Base-by-base conservation (phyloP, 495 filamentous ascomycete genomes). In the Aspergillus affinis region DNA sequence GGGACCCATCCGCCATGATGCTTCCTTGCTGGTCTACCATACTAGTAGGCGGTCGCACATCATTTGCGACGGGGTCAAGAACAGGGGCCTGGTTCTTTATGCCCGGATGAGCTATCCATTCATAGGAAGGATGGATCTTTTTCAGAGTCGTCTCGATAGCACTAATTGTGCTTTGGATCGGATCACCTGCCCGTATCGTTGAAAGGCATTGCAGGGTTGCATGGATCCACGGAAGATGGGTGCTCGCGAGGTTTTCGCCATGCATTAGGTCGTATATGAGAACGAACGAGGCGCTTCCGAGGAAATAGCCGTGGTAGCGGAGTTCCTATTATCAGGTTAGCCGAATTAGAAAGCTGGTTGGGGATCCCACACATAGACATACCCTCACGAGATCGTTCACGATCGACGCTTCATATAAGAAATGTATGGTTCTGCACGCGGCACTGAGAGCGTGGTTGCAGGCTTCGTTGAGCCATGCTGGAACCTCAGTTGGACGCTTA, bases 391-490 rank as follows among this genome's bases (percentile, higher is more conserved):
- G 54, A 19, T 76, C 73, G 45, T 78, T 79, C 4, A 64, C 51
- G 12, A 63, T 58, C 32, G 69, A 74, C 2, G 74, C 68, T 54
- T 73, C 74, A 27, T 62, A 71, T 4, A 79, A 60, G 49, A 71
- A 68, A 29, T 75, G 73, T 20, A 79, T 75, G 0, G 74, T 76
- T 27, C 72, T 65, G 26, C 70, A 68, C 3, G 77, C 75, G 0
- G 73, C 69, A 10, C 68, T 69, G 6, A 76, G 61, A 7, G 70
- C 68, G 26, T 71, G 61, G n/a, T 70, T 71, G 41, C 77, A 79
- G n/a, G 77, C 77, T 56, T 79, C 74, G 18, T 78, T 75, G 4
- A 79, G 60, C 77, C 77, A 79, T 15, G 68, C 49, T 2, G 77
- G 77, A 1, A 71, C 72, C 46, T 78, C 71, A 5, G 60, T 66